A percentile compares a stretch with the other conserved stretches of the same genome.
Conservation (phyloP, 2,329 filamentous ascomycete species). For the Epichloe scottii region DNA sequence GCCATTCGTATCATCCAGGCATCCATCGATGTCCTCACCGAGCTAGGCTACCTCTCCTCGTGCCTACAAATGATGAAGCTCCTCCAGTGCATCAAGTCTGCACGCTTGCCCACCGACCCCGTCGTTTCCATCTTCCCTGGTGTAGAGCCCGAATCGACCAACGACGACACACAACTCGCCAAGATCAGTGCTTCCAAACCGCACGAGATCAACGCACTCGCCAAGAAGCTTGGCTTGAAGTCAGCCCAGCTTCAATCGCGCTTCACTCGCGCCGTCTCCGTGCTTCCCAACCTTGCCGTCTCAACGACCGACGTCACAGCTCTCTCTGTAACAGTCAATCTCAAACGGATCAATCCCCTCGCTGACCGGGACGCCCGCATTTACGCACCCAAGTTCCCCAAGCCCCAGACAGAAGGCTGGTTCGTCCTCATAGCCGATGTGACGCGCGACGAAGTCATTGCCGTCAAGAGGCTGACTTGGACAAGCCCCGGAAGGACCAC, state of each 20-base stretch:
- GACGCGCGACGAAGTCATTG: conserved; percentile 62
- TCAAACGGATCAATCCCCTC: conserved; percentile 56
- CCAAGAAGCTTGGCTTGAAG: conserved; percentile 39
- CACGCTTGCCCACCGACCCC: conserved; percentile 76
- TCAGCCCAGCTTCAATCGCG: conserved; percentile 28
- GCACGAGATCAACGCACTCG: conserved; percentile 29
- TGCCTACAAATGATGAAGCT: conserved; percentile 72
- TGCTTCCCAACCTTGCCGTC: conserved; percentile 58
- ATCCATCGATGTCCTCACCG: conserved; percentile 83
- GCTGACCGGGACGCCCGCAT: conserved; percentile 58
- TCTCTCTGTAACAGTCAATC: conserved; percentile 45
- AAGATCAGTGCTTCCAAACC: conserved; percentile 26
- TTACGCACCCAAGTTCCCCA: conserved; percentile 82
- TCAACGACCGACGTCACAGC: conserved; percentile 48
- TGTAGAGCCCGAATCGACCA: conserved; percentile 34
- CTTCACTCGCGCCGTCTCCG: conserved; percentile 46
- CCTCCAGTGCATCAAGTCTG: conserved; percentile 85
- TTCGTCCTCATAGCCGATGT: conserved; percentile 68
- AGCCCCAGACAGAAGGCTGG: conserved; percentile 87
- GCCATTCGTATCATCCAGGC: conserved; percentile 95
- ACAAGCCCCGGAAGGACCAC: conserved; percentile 15
- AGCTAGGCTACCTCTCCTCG: conserved; percentile 70
- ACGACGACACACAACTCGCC: conserved; percentile 30
- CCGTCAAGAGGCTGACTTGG: conserved; percentile 80
- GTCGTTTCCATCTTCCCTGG: conserved; percentile 70